phyloP scores from a whole-genome alignment of 2,329 filamentous ascomycete genomes.

The Diaporthe citriasiana region DNA sequence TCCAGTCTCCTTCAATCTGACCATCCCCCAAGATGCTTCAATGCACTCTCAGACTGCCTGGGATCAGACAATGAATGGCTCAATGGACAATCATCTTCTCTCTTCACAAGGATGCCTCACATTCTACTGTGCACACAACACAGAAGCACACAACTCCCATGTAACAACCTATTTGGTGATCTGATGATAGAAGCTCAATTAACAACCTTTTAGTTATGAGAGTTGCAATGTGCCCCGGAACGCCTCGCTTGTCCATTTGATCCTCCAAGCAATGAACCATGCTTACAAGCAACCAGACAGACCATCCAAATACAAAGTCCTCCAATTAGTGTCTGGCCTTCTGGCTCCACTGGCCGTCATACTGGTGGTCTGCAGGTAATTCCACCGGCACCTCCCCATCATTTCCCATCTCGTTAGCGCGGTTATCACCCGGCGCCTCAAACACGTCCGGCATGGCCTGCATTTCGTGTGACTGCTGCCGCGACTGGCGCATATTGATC shows the following conservation, averaged over 20 bases:
- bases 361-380: constrained; percentile 32
- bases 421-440: constrained; percentile 31
- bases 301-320: neutral
- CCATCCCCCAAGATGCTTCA: neutral
- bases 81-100: neutral
- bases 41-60: neutral
- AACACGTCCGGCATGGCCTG: neutral
- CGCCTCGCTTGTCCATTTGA: constrained; percentile 1
- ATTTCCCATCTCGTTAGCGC: constrained; percentile 15
- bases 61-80: neutral
- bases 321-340: neutral
- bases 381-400: constrained; percentile 23
- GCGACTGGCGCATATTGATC: neutral
- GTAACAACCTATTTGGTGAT: neutral
- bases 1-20: neutral
- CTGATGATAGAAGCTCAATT: neutral
- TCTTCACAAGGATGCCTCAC: neutral
- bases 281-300: neutral
- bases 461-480: constrained; percentile 19
- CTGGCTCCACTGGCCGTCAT: neutral
- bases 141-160: neutral
- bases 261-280: neutral
- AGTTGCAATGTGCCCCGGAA: neutral
- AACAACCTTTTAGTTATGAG: neutral
- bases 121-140: neutral